Evolutionary conservation across 2,329 filamentous ascomycete genomes (phyloP).

Genomic region (Rhynchosporium graminicola): DNA sequence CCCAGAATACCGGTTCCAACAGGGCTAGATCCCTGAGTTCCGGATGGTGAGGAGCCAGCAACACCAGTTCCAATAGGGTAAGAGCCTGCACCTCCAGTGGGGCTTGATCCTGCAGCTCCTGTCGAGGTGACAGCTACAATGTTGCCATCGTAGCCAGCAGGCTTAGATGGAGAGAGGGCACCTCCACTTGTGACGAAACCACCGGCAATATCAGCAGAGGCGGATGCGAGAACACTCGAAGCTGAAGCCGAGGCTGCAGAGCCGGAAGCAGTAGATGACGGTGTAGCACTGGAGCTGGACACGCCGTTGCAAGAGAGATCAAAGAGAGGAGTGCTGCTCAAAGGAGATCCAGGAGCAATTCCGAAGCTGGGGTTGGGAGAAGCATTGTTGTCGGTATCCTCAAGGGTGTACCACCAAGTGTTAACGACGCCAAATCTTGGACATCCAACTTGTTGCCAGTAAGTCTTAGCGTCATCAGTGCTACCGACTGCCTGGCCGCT

Average conservation of each 20-base stretch:
- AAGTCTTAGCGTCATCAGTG: conserved; percentile 70
- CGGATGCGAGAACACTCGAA: conserved; percentile 22
- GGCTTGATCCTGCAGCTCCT: conserved; percentile 17
- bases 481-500: conserved; percentile 64
- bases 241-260: conserved; percentile 15
- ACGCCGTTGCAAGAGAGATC: conserved; percentile 59
- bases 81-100: background rate
- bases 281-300: conserved; percentile 24
- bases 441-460: conserved; percentile 80
- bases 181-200: conserved; percentile 26
- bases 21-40: too few relatives aligned
- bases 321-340: conserved; percentile 58
- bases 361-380: conserved; percentile 71
- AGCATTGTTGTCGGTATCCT: conserved; percentile 59
- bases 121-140: conserved; percentile 21
- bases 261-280: conserved; percentile 25
- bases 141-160: conserved; percentile 19
- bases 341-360: conserved; percentile 55
- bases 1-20: too few relatives aligned
- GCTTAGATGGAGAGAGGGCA: conserved; percentile 29
- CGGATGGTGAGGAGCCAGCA: too few relatives aligned
- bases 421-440: conserved; percentile 63
- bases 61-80: too few relatives aligned
- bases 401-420: conserved; percentile 77
- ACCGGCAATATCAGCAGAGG: conserved; percentile 18